phyloP scores from a whole-genome alignment of 352 stramenopile species.

The Pseudoperonospora humuli region DNA sequence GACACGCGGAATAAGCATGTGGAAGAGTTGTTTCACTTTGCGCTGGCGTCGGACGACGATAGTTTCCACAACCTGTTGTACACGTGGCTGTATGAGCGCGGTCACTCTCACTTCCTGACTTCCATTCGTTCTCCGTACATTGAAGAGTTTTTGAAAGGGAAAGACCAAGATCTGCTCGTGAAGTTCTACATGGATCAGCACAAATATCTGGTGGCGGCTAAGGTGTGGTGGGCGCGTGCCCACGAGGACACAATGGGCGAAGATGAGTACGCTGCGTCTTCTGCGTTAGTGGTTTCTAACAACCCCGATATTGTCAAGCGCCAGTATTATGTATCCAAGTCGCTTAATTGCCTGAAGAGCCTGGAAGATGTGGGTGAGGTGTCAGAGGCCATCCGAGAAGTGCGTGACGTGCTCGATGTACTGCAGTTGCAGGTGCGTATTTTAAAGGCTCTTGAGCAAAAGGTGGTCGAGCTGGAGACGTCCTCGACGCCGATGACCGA shows the following conservation, averaged over 20 bases:
- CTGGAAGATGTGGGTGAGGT: conserved; percentile 66
- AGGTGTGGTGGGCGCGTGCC: conserved; percentile 75
- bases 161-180: conserved; percentile 78
- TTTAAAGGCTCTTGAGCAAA: conserved; percentile 64
- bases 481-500: conserved; percentile 30
- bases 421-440: conserved; percentile 78
- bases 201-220: conserved; percentile 75
- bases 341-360: conserved; percentile 68
- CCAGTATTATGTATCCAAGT: conserved; percentile 78
- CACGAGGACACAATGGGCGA: conserved; percentile 48
- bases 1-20: conserved; percentile 54
- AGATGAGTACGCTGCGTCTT: conserved; percentile 31
- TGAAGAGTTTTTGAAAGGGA: conserved; percentile 76
- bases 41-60: conserved; percentile 60
- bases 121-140: conserved; percentile 68
- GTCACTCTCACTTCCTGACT: conserved; percentile 43
- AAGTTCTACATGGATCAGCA: conserved; percentile 84
- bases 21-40: conserved; percentile 70
- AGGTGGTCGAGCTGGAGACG: conserved; percentile 56
- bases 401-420: conserved; percentile 76
- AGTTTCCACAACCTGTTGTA: conserved; percentile 77
- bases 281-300: conserved; percentile 27
- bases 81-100: conserved; percentile 77
- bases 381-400: conserved; percentile 63
- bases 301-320: conserved; percentile 76